phyloP scores from a whole-genome alignment of 495 filamentous ascomycete species.

The Evansstolkia leycettana region DNA sequence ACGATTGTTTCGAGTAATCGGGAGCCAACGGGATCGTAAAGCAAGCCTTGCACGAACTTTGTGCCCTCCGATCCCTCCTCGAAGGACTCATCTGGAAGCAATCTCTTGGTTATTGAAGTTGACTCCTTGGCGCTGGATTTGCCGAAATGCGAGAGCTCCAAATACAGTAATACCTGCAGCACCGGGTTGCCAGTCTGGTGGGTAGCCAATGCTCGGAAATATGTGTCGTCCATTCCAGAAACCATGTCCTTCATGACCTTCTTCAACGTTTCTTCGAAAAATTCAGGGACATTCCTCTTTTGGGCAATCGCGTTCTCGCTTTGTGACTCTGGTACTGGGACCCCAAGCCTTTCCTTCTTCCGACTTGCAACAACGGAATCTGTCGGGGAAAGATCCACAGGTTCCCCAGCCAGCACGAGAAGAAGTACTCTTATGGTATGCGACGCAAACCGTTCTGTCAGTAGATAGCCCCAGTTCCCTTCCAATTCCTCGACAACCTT shows the following conservation, averaged over 20 bases:
- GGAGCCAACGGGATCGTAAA: conserved; percentile 84
- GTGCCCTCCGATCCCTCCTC: conserved; percentile 45
- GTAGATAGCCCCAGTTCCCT: conserved; percentile 66
- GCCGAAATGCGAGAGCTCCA: conserved; percentile 63
- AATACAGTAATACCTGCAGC: conserved; percentile 71
- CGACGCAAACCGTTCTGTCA: conserved; percentile 83
- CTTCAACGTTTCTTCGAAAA: conserved; percentile 61
- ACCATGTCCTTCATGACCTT: conserved; percentile 68
- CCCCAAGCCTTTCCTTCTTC: conserved; percentile 70
- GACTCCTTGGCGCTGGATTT: conserved; percentile 50
- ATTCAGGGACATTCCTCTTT: conserved; percentile 56
- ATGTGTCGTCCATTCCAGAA: conserved; percentile 54
- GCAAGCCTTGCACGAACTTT: conserved; percentile 66
- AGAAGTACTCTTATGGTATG: conserved; percentile 79
- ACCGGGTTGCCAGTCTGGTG: conserved; percentile 85
- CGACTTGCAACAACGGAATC: conserved; percentile 69
- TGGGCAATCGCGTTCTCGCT: conserved; percentile 19
- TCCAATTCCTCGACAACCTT: conserved; percentile 71
- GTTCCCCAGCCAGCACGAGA: conserved; percentile 71
- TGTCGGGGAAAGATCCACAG: conserved; percentile 50
- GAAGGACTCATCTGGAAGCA: conserved; percentile 54
- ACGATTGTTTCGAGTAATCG: conserved; percentile 80
- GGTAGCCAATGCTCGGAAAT: conserved; percentile 65
- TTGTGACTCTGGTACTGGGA: conserved; percentile 23
- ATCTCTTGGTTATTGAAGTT: conserved; percentile 43